phyloP scores from a whole-genome alignment of 2,329 filamentous ascomycete species.

The Lasiodiplodia gonubiensis region DNA sequence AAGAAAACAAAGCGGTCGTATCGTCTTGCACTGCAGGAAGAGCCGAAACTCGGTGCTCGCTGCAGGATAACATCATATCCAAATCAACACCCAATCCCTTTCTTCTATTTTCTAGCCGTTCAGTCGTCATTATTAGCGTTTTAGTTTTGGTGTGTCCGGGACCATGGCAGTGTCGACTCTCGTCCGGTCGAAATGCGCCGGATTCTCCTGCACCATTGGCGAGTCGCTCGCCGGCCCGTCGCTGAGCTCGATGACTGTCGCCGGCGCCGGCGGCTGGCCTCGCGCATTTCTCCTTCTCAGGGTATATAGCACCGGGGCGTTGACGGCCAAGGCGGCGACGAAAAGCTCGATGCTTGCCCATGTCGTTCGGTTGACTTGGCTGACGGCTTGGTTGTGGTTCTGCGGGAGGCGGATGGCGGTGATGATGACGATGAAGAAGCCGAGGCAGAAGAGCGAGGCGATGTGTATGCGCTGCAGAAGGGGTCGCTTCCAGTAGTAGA shows the following conservation, averaged over 20 bases:
- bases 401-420: slow-evolving; percentile 14
- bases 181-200: neutral
- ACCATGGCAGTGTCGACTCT: neutral
- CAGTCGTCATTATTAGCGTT: neutral
- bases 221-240: slow-evolving; percentile 7
- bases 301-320: slow-evolving; percentile 9
- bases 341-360: slow-evolving; percentile 20
- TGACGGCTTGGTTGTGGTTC: slow-evolving; percentile 20
- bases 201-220: slow-evolving; percentile 1
- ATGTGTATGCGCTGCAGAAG: slow-evolving; percentile 7
- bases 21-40: neutral
- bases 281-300: neutral
- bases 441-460: slow-evolving; percentile 13
- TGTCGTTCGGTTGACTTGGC: slow-evolving; percentile 20
- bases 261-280: neutral
- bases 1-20: neutral
- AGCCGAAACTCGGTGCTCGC: neutral
- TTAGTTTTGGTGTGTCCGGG: neutral
- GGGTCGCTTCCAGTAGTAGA: neutral
- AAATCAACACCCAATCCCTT: neutral
- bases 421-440: slow-evolving; percentile 19
- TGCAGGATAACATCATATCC: neutral
- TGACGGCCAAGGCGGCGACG: slow-evolving; percentile 11
- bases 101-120: neutral
- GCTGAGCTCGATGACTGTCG: slow-evolving; percentile 3